Evolutionary conservation across 371 early-diverging fungal genomes (phyloP).

Genomic region (Rhizomucor miehei): DNA sequence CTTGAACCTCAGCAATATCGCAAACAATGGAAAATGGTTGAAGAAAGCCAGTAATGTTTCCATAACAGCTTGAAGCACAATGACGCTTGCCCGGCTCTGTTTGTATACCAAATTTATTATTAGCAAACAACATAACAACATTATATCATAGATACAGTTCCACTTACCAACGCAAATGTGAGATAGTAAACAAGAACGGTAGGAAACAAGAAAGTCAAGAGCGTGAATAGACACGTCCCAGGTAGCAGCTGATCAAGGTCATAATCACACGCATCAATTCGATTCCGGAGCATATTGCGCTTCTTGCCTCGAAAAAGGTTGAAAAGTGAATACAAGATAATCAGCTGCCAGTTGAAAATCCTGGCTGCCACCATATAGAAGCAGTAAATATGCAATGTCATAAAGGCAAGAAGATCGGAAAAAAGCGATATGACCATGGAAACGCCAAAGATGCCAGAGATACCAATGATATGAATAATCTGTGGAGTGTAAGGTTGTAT

Average conservation of each 20-base stretch:
- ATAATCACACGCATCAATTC: conserved; percentile 95
- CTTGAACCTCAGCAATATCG: conserved; percentile 82
- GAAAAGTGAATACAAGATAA: conserved; percentile 79
- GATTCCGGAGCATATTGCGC: conserved; percentile 83
- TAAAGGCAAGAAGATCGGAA: conserved; percentile 79
- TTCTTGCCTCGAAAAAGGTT: conserved; percentile 93
- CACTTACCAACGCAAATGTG: conserved; percentile 76
- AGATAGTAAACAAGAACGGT: conserved; percentile 93
- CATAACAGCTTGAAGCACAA: conserved; percentile 75
- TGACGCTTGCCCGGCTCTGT: conserved; percentile 74
- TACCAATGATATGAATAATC: conserved; percentile 72
- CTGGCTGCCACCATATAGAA: conserved; percentile 92
- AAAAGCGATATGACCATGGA: conserved; percentile 81
- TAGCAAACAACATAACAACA: neutral
- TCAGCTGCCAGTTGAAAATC: conserved; percentile 91
- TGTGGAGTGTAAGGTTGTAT: conserved; percentile 59
- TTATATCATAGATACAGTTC: neutral
- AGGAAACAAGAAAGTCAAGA: conserved; percentile 91
- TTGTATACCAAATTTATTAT: neutral
- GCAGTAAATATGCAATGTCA: conserved; percentile 88
- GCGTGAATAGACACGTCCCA: conserved; percentile 93
- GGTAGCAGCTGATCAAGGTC: conserved; percentile 91
- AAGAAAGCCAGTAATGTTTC: conserved; percentile 84
- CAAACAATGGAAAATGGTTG: conserved; percentile 94
- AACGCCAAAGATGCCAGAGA: conserved; percentile 80